phyloP scores from a whole-genome alignment of 768 basidiomycete genomes.

The Mycena sanguinolenta region DNA sequence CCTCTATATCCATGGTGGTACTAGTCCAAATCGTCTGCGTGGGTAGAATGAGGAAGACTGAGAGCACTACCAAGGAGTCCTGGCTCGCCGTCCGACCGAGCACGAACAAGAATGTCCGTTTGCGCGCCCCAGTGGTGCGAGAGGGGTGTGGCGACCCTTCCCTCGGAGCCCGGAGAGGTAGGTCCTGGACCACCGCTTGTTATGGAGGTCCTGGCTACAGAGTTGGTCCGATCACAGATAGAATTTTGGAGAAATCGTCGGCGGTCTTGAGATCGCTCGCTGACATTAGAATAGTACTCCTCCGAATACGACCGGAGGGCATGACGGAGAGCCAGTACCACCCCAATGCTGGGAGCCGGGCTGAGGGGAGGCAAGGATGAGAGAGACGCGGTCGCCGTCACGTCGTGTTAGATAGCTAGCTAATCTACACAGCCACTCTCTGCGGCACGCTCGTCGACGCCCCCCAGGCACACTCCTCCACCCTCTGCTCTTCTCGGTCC shows the following conservation, averaged over 20 bases:
- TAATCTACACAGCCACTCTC: too few species aligned
- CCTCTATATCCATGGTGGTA: too few species aligned
- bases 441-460: too few species aligned
- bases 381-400: too few species aligned
- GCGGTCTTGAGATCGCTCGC: slow-evolving; percentile 11
- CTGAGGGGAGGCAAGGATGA: too few species aligned
- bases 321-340: slow-evolving; percentile 17
- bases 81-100: slow-evolving; percentile 49
- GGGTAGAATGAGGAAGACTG: slow-evolving; percentile 48
- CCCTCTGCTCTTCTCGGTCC: too few species aligned
- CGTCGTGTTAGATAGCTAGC: too few species aligned
- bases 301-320: slow-evolving; percentile 35
- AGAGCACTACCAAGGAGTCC: slow-evolving; percentile 62
- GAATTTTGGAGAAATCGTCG: slow-evolving; percentile 23
- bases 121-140: slow-evolving; percentile 49
- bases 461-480: too few species aligned
- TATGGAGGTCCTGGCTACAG: slow-evolving; percentile 19
- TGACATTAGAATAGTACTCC: slow-evolving; percentile 16
- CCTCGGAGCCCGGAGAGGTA: slow-evolving; percentile 27
- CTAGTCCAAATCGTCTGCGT: slow-evolving; percentile 57
- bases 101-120: slow-evolving; percentile 53
- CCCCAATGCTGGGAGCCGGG: too few species aligned
- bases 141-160: slow-evolving; percentile 25
- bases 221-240: slow-evolving; percentile 15
- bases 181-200: slow-evolving; percentile 9